Percentiles rank a stretch among this genome's conserved stretches.
Conservation (phyloP, 768 basidiomycete genomes). For the Mycena vitilis region DNA sequence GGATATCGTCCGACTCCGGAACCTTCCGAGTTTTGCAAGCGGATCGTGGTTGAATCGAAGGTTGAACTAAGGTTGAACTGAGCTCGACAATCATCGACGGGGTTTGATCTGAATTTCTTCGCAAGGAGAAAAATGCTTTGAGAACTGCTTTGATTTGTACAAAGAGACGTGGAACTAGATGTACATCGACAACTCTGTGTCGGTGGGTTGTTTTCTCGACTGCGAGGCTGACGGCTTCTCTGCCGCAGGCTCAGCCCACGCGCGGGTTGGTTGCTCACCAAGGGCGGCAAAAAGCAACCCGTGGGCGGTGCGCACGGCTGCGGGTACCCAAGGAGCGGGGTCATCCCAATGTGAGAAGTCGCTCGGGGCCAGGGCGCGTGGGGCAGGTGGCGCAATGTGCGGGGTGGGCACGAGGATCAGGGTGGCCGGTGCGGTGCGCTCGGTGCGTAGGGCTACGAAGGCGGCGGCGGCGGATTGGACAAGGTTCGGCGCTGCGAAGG, state of each 20-base stretch:
- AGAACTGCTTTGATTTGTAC: neutral
- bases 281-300: conserved; percentile 49
- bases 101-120: neutral
- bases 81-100: neutral
- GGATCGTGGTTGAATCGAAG: neutral
- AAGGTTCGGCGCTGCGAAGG: conserved; percentile 68
- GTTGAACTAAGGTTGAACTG: neutral
- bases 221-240: conserved; percentile 14
- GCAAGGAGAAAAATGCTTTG: too few species aligned
- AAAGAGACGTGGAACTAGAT: conserved; percentile 10
- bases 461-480: conserved; percentile 66
- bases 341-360: conserved; percentile 48
- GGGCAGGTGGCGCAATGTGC: conserved; percentile 55
- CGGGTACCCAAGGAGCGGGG: conserved; percentile 49
- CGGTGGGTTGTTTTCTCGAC: conserved; percentile 24
- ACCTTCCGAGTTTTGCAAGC: too few species aligned
- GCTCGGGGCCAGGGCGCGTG: conserved; percentile 50
- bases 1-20: too few species aligned
- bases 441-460: conserved; percentile 55
- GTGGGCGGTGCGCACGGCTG: conserved; percentile 49
- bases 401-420: conserved; percentile 63
- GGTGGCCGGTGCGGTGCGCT: conserved; percentile 39
- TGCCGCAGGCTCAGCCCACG: conserved; percentile 19
- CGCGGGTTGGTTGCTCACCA: conserved; percentile 38
- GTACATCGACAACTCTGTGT: conserved; percentile 22